Conservation (phyloP, 768 basidiomycete genomes). For the Trametes gibbosa region DNA sequence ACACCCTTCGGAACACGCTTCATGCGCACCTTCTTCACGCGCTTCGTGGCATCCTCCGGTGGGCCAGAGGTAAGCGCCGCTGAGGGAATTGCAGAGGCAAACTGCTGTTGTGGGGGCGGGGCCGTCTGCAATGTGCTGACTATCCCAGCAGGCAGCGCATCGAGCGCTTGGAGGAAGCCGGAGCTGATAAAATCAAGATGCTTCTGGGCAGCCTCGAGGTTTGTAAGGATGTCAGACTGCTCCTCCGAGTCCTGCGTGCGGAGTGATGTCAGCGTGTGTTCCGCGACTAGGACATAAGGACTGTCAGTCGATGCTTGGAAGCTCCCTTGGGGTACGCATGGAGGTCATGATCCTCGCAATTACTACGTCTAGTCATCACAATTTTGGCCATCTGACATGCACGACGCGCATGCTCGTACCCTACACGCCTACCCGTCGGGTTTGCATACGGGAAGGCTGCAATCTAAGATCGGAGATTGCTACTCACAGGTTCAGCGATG, state of each 20-base stretch:
- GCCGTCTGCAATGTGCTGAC: constrained; percentile 56
- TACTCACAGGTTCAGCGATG: constrained; percentile 69
- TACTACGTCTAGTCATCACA: not conserved
- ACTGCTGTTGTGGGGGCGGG: constrained; percentile 52
- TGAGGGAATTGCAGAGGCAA: constrained; percentile 25
- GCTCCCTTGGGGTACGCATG: not conserved
- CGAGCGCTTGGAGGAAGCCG: constrained; percentile 64
- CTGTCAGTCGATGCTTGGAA: not conserved
- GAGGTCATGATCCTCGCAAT: not conserved
- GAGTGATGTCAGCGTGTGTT: constrained; percentile 14
- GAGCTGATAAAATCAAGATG: constrained; percentile 83
- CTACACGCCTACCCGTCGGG: not conserved
- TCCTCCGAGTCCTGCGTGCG: constrained; percentile 73
- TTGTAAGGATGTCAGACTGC: constrained; percentile 82
- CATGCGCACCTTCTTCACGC: constrained; percentile 50
- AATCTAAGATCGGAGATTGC: constrained; percentile 26
- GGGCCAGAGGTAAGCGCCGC: constrained; percentile 11
- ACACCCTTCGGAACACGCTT: constrained; percentile 76
- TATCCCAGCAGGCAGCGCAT: constrained; percentile 51
- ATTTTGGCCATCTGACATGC: not conserved
- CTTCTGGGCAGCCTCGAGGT: constrained; percentile 76
- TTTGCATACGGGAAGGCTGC: too few species aligned
- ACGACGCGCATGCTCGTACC: not conserved
- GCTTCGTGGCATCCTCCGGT: constrained; percentile 24
- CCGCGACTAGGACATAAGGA: not conserved